Percentiles rank a stretch among this genome's conserved stretches.
Evolutionary conservation across 108 stramenopile genomes (phyloP).

Genomic region (Asterionellopsis glacialis): DNA sequence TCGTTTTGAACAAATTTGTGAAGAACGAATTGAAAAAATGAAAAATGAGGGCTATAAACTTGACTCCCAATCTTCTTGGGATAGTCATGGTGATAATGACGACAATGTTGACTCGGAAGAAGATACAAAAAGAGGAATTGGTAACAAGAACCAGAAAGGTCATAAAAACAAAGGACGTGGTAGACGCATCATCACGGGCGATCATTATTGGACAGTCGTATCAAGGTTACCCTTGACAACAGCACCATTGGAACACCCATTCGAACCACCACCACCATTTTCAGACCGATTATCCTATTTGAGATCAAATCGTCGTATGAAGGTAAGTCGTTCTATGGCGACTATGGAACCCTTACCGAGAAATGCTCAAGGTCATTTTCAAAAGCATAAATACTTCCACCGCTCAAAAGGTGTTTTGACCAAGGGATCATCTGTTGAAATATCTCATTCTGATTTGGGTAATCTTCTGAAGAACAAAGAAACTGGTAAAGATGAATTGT

Average conservation of each 20-base stretch:
- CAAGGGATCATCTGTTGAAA: conserved; percentile 1
- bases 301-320: conserved; percentile 16
- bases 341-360: conserved; percentile 16
- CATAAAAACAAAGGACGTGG: conserved; percentile 4
- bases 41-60: not conserved
- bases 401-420: not conserved
- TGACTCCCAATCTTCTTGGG: not conserved
- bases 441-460: conserved; percentile 4
- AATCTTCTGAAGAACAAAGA: not conserved
- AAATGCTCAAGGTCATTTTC: conserved; percentile 2
- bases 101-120: not conserved
- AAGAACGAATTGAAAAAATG: conserved; percentile 17
- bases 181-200: conserved; percentile 31
- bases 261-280: conserved; percentile 62
- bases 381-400: not conserved
- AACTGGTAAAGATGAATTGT: not conserved
- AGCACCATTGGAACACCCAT: conserved; percentile 31
- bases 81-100: not conserved
- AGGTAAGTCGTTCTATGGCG: conserved; percentile 17
- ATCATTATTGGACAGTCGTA: conserved; percentile 69
- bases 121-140: not conserved
- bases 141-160: not conserved
- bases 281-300: conserved; percentile 12
- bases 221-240: not conserved
- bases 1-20: conserved; percentile 43